Percentiles rank a stretch among this genome's conserved stretches.
Conservation (phyloP, 2,329 filamentous ascomycete genomes). For the Aspergillus sp. region DNA sequence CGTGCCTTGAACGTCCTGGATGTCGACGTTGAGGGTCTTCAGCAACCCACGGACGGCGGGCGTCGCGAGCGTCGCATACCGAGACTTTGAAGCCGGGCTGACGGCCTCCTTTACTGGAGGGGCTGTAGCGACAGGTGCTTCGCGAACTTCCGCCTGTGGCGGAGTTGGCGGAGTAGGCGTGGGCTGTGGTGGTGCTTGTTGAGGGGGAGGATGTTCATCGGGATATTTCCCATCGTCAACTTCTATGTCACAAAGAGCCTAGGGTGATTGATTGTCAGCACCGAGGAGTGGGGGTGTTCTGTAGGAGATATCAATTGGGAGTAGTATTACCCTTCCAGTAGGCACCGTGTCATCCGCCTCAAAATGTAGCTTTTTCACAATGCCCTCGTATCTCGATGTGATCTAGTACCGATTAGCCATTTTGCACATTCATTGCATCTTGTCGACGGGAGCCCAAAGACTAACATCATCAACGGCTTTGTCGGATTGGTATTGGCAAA, state of each 20-base stretch:
- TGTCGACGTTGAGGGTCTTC: slow-evolving; percentile 75
- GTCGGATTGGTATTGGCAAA: slow-evolving; percentile 98
- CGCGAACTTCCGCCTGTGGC: slow-evolving; percentile 15
- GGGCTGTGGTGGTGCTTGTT: slow-evolving; percentile 24
- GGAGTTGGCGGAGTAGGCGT: slow-evolving; percentile 9
- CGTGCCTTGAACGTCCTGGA: slow-evolving; percentile 75
- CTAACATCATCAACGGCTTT: slow-evolving; percentile 70
- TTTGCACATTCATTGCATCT: background rate
- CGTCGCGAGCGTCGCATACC: slow-evolving; percentile 75
- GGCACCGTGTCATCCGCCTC: slow-evolving; percentile 95
- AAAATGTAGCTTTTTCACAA: slow-evolving; percentile 95
- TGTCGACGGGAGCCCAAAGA: slow-evolving; percentile 11
- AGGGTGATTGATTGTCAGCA: slow-evolving; percentile 13
- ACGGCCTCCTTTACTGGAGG: slow-evolving; percentile 5
- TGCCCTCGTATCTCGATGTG: slow-evolving; percentile 89
- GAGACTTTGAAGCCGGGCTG: slow-evolving; percentile 44
- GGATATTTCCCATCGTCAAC: slow-evolving; percentile 74
- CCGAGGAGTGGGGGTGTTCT: background rate
- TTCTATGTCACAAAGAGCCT: slow-evolving; percentile 92
- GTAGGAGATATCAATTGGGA: background rate
- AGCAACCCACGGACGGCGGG: slow-evolving; percentile 87
- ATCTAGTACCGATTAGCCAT: slow-evolving; percentile 63
- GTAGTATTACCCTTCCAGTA: slow-evolving; percentile 65
- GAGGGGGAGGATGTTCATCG: slow-evolving; percentile 49
- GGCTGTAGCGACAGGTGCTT: slow-evolving; percentile 6